These are phyloP conservation scores for Scytalidium lignicola DNA, from an alignment of 2,329 filamentous ascomycete genomes.

Conservation along the genomic window DNA sequence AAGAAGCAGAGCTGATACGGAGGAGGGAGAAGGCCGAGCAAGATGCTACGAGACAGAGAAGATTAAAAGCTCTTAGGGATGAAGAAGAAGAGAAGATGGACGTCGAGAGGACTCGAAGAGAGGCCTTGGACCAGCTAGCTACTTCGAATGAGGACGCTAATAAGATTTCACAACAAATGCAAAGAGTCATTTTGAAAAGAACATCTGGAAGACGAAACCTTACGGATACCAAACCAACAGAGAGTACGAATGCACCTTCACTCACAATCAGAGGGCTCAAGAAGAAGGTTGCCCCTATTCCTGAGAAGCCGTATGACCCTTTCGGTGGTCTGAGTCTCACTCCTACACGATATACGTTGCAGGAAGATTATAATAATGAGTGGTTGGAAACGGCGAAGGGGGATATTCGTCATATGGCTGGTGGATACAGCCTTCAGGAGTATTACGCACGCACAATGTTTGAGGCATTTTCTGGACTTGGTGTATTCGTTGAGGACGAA, in stretches of 20 bases:
- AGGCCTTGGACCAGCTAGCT: constrained; percentile 66
- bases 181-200: constrained; percentile 66
- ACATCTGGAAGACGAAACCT: constrained; percentile 51
- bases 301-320: constrained; percentile 78
- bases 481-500: constrained; percentile 78
- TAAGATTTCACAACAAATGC: constrained; percentile 47
- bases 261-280: constrained; percentile 75
- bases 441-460: constrained; percentile 78
- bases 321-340: constrained; percentile 71
- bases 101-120: constrained; percentile 57
- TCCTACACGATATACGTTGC: constrained; percentile 65
- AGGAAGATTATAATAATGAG: constrained; percentile 67
- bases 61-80: constrained; percentile 59
- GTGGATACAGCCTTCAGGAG: constrained; percentile 78
- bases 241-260: constrained; percentile 17
- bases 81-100: constrained; percentile 66
- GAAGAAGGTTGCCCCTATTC: constrained; percentile 52
- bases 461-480: constrained; percentile 85
- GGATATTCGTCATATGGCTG: constrained; percentile 63
- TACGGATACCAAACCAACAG: constrained; percentile 17
- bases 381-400: constrained; percentile 64
- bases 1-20: constrained; percentile 49
- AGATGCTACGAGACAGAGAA: constrained; percentile 58
- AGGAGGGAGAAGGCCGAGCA: constrained; percentile 58
- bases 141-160: constrained; percentile 56